Conservation (phyloP, 2,329 filamentous ascomycete species). For the Trichoderma simmonsii region DNA sequence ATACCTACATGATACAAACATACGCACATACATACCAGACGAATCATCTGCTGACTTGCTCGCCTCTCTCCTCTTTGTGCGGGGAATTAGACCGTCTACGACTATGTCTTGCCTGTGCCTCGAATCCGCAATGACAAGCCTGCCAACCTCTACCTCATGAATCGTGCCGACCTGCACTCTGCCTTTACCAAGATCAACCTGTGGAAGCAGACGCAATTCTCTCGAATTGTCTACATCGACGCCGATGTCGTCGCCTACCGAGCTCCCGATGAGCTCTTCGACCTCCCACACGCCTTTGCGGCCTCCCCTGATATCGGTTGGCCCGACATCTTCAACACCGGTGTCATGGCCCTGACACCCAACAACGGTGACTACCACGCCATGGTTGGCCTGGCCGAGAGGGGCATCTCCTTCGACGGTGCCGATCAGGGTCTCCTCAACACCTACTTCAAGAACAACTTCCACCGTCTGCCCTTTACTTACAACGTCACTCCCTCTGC, state of each 20-base stretch:
- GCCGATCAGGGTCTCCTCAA: conserved; percentile 95
- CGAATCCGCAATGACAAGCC: conserved; percentile 73
- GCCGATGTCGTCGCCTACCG: conserved; percentile 88
- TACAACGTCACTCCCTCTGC: conserved; percentile 97
- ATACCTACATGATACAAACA: not conserved
- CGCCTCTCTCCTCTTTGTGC: not conserved
- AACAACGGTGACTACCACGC: conserved; percentile 86
- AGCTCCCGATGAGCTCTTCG: conserved; percentile 90
- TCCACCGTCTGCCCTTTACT: conserved; percentile 85
- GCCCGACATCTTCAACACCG: conserved; percentile 98
- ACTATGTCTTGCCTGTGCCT: conserved; percentile 82
- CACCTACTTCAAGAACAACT: conserved; percentile 82
- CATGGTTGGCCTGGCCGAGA: conserved; percentile 76
- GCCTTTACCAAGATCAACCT: conserved; percentile 96
- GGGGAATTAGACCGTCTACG: conserved; percentile 66
- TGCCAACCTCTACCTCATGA: conserved; percentile 86
- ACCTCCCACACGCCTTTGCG: conserved; percentile 56
- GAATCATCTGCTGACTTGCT: not conserved
- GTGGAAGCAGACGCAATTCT: conserved; percentile 87
- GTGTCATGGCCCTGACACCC: conserved; percentile 87
- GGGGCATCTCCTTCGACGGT: conserved; percentile 91
- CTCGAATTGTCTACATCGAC: conserved; percentile 91
- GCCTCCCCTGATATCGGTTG: conserved; percentile 93
- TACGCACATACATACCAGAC: not conserved
- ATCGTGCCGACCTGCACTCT: conserved; percentile 82